Percentiles rank a stretch among this genome's conserved stretches.
Evolutionary conservation across 345 rosid species (phyloP).

Genomic region (Eucalyptus tenuipes): DNA sequence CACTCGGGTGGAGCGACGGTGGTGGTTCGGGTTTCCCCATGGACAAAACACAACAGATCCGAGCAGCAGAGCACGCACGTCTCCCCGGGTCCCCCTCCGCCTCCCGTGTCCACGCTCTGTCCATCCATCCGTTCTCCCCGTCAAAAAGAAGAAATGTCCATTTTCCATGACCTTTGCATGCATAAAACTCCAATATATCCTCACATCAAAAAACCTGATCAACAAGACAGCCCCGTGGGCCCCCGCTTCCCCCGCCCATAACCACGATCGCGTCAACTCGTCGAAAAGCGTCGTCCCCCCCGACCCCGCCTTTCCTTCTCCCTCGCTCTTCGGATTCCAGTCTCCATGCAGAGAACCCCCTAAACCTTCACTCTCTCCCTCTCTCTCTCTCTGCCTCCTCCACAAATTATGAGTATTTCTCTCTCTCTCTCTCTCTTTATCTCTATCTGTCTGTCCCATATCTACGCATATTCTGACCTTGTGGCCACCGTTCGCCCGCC

Average conservation of each 20-base stretch:
- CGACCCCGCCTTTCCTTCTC: rapidly evolving
- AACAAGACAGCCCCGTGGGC: neutral
- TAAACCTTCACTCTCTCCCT: neutral
- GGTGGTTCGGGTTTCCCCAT: neutral
- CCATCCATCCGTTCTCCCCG: neutral
- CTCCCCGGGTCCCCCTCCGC: neutral
- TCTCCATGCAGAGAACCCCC: neutral
- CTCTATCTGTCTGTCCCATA: neutral
- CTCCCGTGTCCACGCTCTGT: neutral
- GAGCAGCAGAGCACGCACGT: neutral
- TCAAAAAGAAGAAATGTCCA: neutral
- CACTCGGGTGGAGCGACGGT: neutral
- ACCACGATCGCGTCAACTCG: neutral
- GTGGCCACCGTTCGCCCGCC: neutral
- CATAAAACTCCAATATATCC: neutral
- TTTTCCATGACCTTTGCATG: neutral
- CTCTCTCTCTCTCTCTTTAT: neutral
- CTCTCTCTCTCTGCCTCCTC: neutral
- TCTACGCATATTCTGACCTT: neutral
- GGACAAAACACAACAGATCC: neutral
- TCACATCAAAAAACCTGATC: neutral
- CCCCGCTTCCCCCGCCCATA: neutral
- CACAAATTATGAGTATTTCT: neutral
- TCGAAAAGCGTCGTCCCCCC: neutral
- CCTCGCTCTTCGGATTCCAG: neutral